Base-by-base conservation (phyloP, 345 rosid species). In the Schrenkiella parvula region DNA sequence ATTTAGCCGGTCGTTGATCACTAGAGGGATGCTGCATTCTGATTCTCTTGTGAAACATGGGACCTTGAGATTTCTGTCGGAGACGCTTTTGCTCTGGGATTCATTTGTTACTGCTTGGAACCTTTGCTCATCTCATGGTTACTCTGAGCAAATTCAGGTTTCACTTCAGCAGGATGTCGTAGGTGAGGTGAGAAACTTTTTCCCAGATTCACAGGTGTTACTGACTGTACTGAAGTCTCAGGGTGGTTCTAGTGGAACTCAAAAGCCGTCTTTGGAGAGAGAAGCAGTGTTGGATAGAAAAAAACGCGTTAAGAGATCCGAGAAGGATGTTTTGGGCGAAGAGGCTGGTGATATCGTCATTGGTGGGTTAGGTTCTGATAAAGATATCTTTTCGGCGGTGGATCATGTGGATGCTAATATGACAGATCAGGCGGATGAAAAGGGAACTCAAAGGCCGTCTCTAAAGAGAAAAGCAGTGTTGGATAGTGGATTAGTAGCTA, bases 181-280 rank as follows among this genome's bases (percentile, higher is more conserved):
- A 83, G 81, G 83, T 78, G 93, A 86, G 76, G 87, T 85, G 72
- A 86, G 82, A 52, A 82, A 80, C 44, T 81, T 81, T 77, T 85
- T 88, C 60, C 96, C 95, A 66, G 95, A 95, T 88, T 84, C 81
- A 6, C 97, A 91, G 78, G 96, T 91, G 66, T 72, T 95, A 15
- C 54, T 88, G 82, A 83, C 73, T 66, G 59, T 83, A 28, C 86
- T 91, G 65, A 87, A 96, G 64, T 48, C 91, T 19, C 75, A 82
- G 54, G 79, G 78, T 54, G 71, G 77, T 73, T 76, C 63, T 25
- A 66, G 66, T 43, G 80, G 71, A 73, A 69, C 31, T 54, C 50
- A 38, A 39, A 79, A 71, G 52, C 74, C 46, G 39, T 47, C 65
- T 73, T 35, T 38, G 76, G 89, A 91, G 82, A 87, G 93, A 77